Conservation (phyloP, 805 yeast genomes). For the Kodamaea kakaduensis region DNA sequence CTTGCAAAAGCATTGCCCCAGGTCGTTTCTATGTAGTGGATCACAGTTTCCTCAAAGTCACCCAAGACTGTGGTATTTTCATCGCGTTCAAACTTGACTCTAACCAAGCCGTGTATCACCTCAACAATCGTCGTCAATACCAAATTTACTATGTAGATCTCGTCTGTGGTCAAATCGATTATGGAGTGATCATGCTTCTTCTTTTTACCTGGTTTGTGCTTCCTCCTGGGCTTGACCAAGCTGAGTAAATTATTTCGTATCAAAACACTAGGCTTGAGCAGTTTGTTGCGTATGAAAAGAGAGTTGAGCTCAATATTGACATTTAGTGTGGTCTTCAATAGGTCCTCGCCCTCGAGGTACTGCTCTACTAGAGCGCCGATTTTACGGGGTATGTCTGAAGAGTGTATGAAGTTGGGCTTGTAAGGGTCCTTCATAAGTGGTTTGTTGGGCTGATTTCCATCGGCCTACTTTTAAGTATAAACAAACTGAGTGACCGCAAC, state of each 20-base stretch:
- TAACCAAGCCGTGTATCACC: constrained; percentile 5
- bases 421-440: constrained; percentile 22
- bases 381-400: constrained; percentile 32
- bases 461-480: background rate
- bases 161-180: constrained; percentile 15
- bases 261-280: constrained; percentile 30
- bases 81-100: background rate
- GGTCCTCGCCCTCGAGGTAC: constrained; percentile 2
- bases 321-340: background rate
- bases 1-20: background rate
- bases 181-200: constrained; percentile 6
- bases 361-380: constrained; percentile 10
- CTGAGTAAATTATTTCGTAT: constrained; percentile 32
- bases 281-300: constrained; percentile 26
- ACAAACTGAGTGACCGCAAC: no score
- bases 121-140: constrained; percentile 18
- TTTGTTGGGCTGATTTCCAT: background rate
- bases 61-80: constrained; percentile 1
- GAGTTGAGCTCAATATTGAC: constrained; percentile 35
- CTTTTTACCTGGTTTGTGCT: constrained; percentile 2
- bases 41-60: background rate
- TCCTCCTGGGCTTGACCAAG: constrained; percentile 15
- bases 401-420: constrained; percentile 36
- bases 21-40: background rate
- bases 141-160: constrained; percentile 32